Evolutionary conservation across 2,329 filamentous ascomycete species (phyloP), one percentile per base, ranked within the genome.

Genomic region (Thelonectria olida): DNA sequence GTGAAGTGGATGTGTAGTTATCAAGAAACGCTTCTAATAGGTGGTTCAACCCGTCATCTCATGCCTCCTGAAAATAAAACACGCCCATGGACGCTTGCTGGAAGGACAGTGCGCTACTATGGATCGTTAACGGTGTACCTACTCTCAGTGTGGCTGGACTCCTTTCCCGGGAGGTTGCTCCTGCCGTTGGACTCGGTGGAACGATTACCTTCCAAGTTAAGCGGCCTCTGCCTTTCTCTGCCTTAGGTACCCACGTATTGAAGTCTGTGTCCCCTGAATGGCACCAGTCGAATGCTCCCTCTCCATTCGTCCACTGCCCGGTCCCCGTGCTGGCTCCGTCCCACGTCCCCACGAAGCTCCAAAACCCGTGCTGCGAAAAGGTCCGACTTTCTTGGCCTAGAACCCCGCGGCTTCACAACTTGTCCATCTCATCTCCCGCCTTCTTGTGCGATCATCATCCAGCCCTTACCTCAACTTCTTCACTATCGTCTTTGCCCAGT

Each of bases 391-490:
- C 65, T 71, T 71, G 67, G 68, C 59, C 58, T 55, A 62, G 67
- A 68, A 71, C 70, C 70, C 70, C 70, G 70, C 70, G 70, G 61
- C 68, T 60, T 72, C 62, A 66, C 63, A 72, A 72, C 70, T 71
- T 72, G 50, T 62, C 67, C 69, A 72, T 68, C 61, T 72, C 70
- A 72, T 72, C 70, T 58, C 67, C 69, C 59, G 64, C 54, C 50
- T 55, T 66, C 67, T 63, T 61, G 58, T 61, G 65, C 69, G 66
- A 71, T 71, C 70, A 61, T 67, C 63, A 69, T 59, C 59, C 54
- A 66, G 67, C 58, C 53, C 64, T 60, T 65, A 45, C 62, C 57
- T 65, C 62, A 45, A 64, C 58, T 60, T 50, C 58, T 47, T 65
- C 63, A 31, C 60, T 64, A 65, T 60, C 67, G 58, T 47, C 62